Conservation (phyloP, 495 filamentous ascomycete genomes). For the Neurospora sp. region DNA sequence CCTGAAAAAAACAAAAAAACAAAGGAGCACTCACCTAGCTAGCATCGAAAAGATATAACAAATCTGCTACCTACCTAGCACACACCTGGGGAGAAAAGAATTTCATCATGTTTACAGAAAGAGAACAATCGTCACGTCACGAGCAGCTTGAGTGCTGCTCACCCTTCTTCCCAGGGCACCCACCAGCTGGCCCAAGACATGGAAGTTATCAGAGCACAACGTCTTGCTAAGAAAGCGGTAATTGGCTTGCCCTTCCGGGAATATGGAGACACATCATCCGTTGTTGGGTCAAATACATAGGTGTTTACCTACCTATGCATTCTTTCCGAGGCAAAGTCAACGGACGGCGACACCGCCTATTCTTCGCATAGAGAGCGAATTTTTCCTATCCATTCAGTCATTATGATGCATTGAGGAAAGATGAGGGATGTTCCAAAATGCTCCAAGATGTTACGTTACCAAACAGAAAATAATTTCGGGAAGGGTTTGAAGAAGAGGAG, state of each 20-base stretch:
- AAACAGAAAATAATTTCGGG: no score
- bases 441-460: no score
- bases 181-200: no score
- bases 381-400: no score
- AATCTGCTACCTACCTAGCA: no score
- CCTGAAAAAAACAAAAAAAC: no score
- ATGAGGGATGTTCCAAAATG: neutral
- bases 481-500: no score
- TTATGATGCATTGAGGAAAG: neutral
- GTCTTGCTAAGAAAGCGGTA: neutral
- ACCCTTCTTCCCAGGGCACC: neutral
- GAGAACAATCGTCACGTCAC: neutral
- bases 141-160: neutral
- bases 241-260: no score
- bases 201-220: neutral
- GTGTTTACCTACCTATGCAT: neutral
- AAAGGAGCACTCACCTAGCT: neutral
- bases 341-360: neutral
- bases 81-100: neutral
- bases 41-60: no score
- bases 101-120: neutral
- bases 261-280: no score
- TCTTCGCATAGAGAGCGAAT: neutral
- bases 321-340: neutral
- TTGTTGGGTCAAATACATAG: no score